These are phyloP conservation scores for Flaveria robusta DNA, from an alignment of 129 eudicot species.

Conservation along the genomic window DNA sequence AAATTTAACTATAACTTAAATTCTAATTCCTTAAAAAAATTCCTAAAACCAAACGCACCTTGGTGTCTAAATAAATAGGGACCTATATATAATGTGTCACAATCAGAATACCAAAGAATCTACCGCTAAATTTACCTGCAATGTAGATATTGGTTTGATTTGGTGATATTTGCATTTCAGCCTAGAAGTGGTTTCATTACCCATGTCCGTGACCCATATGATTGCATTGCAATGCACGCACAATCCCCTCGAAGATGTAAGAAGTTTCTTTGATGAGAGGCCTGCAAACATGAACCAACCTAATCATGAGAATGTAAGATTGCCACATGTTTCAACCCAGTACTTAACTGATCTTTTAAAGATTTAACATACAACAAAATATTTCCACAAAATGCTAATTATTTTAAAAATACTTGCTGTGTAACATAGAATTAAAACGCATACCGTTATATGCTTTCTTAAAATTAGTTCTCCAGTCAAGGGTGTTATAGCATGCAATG, in stretches of 20 bases:
- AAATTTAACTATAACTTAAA: too few relatives aligned
- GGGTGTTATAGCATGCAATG: constrained; percentile 11
- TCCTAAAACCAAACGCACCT: too few relatives aligned
- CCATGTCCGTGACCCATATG: constrained; percentile 58
- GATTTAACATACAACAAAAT: not conserved
- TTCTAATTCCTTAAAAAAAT: too few relatives aligned
- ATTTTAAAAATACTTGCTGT: not conserved
- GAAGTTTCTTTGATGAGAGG: constrained; percentile 38
- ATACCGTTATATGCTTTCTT: constrained; percentile 60
- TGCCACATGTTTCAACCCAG: not conserved
- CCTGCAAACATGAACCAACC: constrained; percentile 38
- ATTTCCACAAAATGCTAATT: not conserved
- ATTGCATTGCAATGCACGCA: constrained; percentile 57
- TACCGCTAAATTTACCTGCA: constrained; percentile 45
- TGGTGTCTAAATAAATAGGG: not conserved
- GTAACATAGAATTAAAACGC: not conserved
- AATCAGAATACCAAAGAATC: not conserved
- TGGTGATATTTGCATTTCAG: constrained; percentile 40
- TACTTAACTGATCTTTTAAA: not conserved
- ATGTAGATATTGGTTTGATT: constrained; percentile 49
- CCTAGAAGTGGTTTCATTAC: constrained; percentile 18
- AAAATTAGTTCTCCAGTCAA: constrained; percentile 57
- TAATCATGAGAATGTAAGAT: not conserved
- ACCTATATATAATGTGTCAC: not conserved
- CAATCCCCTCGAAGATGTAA: constrained; percentile 58